These are phyloP conservation scores for Taiozyma onychis DNA, from an alignment of 1,139 yeast species.

Conservation along the genomic window DNA sequence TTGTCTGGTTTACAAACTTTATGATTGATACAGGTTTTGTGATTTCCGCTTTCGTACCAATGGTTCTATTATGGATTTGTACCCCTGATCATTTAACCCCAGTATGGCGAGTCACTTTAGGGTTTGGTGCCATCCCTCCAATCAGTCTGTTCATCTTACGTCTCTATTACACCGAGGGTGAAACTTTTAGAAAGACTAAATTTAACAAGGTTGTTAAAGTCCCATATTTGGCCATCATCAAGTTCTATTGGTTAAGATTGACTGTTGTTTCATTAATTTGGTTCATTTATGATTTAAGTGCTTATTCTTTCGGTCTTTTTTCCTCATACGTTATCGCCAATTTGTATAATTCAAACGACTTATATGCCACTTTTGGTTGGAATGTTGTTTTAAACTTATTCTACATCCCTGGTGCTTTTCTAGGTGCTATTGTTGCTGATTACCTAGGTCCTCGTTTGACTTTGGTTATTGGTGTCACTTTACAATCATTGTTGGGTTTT, in stretches of 20 bases:
- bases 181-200: conserved; percentile 61
- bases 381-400: conserved; percentile 82
- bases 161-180: conserved; percentile 67
- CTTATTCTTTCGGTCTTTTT: conserved; percentile 83
- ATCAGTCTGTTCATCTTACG: conserved; percentile 71
- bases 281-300: conserved; percentile 87
- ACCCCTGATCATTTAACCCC: conserved; percentile 62
- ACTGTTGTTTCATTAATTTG: conserved; percentile 68
- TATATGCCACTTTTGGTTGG: conserved; percentile 87
- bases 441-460: conserved; percentile 85
- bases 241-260: conserved; percentile 83
- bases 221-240: conserved; percentile 66
- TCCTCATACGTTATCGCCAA: conserved; percentile 59
- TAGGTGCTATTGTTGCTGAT: conserved; percentile 82
- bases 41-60: conserved; percentile 75
- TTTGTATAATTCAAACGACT: conserved; percentile 55
- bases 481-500: conserved; percentile 80
- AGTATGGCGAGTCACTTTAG: conserved; percentile 91
- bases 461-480: conserved; percentile 56
- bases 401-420: conserved; percentile 83
- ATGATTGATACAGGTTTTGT: conserved; percentile 91
- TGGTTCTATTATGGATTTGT: conserved; percentile 82
- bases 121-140: conserved; percentile 91
- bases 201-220: conserved; percentile 57
- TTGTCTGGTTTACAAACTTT: conserved; percentile 81